phyloP scores from a whole-genome alignment of 1,284 basidiomycete species.

The Papiliotrema fonsecae region DNA sequence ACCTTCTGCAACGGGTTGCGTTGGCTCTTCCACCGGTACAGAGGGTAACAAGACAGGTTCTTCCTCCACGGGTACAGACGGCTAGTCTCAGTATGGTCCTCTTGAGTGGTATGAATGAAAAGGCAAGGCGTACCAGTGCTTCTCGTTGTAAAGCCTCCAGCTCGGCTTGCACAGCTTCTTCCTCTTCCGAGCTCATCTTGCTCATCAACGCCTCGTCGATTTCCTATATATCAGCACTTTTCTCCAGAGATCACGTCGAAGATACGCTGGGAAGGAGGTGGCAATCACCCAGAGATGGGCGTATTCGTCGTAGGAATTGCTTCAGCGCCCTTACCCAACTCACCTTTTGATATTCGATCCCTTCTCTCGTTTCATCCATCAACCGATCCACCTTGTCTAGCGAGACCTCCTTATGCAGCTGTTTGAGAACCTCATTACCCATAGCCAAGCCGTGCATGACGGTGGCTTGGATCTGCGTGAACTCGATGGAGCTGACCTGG shows the following conservation, averaged over 20 bases:
- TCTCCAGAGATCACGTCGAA: too few species aligned
- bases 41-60: constrained; percentile 49
- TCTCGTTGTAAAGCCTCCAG: constrained; percentile 64
- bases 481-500: constrained; percentile 94
- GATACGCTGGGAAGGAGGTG: too few species aligned
- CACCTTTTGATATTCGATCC: constrained; percentile 83
- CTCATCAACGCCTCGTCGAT: constrained; percentile 82
- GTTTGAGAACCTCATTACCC: constrained; percentile 85
- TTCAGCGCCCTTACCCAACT: constrained; percentile 25
- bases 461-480: constrained; percentile 87
- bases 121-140: constrained; percentile 38
- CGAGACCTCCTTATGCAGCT: constrained; percentile 91
- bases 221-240: constrained; percentile 57
- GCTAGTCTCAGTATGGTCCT: constrained; percentile 17
- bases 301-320: too few species aligned
- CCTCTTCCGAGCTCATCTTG: constrained; percentile 79
- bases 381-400: constrained; percentile 88
- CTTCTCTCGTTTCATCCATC: constrained; percentile 87
- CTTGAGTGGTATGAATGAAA: background rate
- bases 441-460: constrained; percentile 88
- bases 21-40: constrained; percentile 54
- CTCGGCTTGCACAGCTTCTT: constrained; percentile 86
- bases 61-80: constrained; percentile 24
- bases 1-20: constrained; percentile 9
- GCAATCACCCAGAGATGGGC: too few species aligned